Conservation (phyloP, 2,329 filamentous ascomycete species). For the Ilyonectria robusta region DNA sequence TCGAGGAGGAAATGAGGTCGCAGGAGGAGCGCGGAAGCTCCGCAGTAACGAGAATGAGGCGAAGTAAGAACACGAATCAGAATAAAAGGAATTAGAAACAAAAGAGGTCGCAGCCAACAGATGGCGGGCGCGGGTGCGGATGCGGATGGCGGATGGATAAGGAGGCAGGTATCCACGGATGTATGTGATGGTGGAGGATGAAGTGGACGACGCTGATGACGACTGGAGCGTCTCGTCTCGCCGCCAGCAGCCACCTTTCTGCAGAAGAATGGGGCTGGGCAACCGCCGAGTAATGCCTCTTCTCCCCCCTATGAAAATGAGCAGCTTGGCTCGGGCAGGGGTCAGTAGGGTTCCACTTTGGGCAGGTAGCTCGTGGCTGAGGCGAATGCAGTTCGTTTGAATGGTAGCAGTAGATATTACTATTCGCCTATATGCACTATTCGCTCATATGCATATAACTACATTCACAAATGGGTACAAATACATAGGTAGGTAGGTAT, state of each 20-base stretch:
- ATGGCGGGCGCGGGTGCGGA: conserved; percentile 8
- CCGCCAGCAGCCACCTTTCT: conserved; percentile 11
- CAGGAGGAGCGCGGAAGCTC: conserved; percentile 46
- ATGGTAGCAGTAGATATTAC: too few relatives aligned
- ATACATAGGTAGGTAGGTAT: too few relatives aligned
- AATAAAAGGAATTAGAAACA: conserved; percentile 10
- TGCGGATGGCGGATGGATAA: conserved; percentile 7
- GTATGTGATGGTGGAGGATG: conserved; percentile 22
- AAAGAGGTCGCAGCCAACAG: conserved; percentile 8
- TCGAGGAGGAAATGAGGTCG: conserved; percentile 14
- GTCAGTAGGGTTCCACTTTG: conserved; percentile 12
- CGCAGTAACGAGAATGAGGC: conserved; percentile 33
- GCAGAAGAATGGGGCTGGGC: conserved; percentile 6
- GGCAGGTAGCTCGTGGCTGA: conserved; percentile 18
- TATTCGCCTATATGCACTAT: too few relatives aligned
- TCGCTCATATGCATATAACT: too few relatives aligned
- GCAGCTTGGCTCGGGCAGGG: conserved; percentile 23
- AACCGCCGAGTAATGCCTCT: conserved; percentile 1
- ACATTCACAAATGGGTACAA: too few relatives aligned
- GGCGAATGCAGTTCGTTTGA: neutral
- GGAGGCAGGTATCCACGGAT: conserved; percentile 27
- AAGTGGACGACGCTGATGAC: conserved; percentile 21
- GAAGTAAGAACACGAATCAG: conserved; percentile 10
- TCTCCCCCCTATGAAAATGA: conserved; percentile 10
- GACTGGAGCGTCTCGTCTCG: conserved; percentile 11